A percentile compares a stretch with the other conserved stretches of the same genome.
Evolutionary conservation across 148 eudicot species (phyloP).

Genomic region (Suaeda aralocaspica): DNA sequence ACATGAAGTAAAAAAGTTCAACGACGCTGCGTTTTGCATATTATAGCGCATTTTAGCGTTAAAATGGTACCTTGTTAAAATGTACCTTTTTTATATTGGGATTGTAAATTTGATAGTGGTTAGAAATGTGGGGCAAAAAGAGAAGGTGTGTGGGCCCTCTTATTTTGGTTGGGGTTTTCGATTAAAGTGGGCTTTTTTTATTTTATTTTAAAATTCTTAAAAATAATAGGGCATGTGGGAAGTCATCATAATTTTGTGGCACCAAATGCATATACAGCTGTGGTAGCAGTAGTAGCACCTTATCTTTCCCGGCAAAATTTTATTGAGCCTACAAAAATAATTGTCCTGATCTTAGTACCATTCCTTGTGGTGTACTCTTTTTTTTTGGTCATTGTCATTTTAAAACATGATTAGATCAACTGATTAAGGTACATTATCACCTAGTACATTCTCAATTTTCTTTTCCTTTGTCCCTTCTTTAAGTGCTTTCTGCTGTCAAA

Average conservation of each 20-base stretch:
- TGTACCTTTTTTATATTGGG: not conserved
- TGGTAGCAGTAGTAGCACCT: slow-evolving; percentile 27
- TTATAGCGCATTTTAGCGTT: not conserved
- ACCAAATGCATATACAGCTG: slow-evolving; percentile 26
- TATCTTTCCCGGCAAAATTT: slow-evolving; percentile 17
- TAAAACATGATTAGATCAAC: slow-evolving; percentile 5
- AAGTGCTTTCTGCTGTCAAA: not conserved
- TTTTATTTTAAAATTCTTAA: no score
- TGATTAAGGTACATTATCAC: slow-evolving; percentile 7
- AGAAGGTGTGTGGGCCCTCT: slow-evolving; percentile 11
- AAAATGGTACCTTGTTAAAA: not conserved
- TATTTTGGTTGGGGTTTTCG: not conserved
- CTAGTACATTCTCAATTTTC: slow-evolving; percentile 3
- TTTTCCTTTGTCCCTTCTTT: slow-evolving; percentile 2
- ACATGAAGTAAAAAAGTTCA: no score
- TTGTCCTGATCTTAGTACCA: not conserved
- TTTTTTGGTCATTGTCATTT: slow-evolving; percentile 17
- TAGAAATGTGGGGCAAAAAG: slow-evolving; percentile 15
- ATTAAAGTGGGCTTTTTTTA: no score
- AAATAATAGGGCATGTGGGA: slow-evolving; percentile 29
- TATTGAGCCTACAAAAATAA: not conserved
- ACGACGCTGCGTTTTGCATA: no score
- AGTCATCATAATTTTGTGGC: slow-evolving; percentile 27
- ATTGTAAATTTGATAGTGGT: slow-evolving; percentile 9
- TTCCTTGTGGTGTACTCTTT: no score